These are phyloP conservation scores for Cordyceps cateniannulata DNA, from an alignment of 2,329 filamentous ascomycete species.

Conservation along the genomic window DNA sequence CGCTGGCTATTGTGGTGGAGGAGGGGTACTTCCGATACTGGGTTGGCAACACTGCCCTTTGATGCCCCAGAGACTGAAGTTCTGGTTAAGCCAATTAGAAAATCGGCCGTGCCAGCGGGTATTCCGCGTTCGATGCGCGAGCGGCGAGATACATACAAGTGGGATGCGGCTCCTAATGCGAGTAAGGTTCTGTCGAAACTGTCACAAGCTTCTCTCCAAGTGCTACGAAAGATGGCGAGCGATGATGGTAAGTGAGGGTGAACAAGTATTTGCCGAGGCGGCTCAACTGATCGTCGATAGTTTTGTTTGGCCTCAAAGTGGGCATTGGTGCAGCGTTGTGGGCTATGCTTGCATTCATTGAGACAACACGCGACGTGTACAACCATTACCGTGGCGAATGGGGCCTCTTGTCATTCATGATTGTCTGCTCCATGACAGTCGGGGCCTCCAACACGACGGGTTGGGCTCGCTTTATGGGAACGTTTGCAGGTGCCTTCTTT, in stretches of 20 bases:
- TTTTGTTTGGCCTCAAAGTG: conserved; percentile 78
- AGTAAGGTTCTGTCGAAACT: conserved; percentile 32
- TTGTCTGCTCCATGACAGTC: conserved; percentile 92
- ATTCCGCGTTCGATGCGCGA: conserved; percentile 42
- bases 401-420: conserved; percentile 92
- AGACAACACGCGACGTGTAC: conserved; percentile 67
- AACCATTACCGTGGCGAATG: conserved; percentile 84
- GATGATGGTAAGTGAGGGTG: conserved; percentile 39
- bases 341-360: conserved; percentile 75
- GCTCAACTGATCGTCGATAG: conserved; percentile 18
- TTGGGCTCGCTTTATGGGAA: conserved; percentile 74
- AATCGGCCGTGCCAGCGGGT: conserved; percentile 41
- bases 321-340: conserved; percentile 79
- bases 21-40: not conserved
- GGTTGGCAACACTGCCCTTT: conserved; percentile 17
- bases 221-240: conserved; percentile 36
- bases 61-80: conserved; percentile 28
- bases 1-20: conserved; percentile 73
- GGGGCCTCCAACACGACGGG: conserved; percentile 88
- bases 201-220: conserved; percentile 36
- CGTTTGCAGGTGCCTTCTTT: conserved; percentile 66
- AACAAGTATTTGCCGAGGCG: not conserved
- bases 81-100: conserved; percentile 35
- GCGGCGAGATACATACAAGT: conserved; percentile 40
- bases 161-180: conserved; percentile 39